A percentile compares a stretch with the other conserved stretches of the same genome.
These are phyloP conservation scores for Cyclotella atomus DNA, from an alignment of 108 stramenopile species.

Conservation along the genomic window DNA sequence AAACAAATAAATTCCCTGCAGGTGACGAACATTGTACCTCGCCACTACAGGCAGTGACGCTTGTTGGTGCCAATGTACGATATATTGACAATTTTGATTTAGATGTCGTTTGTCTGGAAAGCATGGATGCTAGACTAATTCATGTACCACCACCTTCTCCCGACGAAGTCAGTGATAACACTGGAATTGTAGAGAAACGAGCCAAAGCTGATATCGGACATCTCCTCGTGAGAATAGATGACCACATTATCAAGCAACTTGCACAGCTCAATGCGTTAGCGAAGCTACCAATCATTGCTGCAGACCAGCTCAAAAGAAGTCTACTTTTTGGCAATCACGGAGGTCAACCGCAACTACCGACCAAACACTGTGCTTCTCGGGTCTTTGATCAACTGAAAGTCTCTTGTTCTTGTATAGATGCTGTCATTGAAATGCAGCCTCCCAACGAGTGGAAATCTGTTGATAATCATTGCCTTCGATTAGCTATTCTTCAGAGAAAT, in stretches of 20 bases:
- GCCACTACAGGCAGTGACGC: not conserved
- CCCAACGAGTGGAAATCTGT: not conserved
- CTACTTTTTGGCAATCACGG: no score
- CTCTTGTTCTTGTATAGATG: constrained; percentile 25
- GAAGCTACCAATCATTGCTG: constrained; percentile 2
- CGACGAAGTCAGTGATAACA: no score
- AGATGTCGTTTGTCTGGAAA: constrained; percentile 26
- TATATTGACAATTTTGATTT: constrained; percentile 3
- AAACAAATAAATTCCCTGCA: not conserved
- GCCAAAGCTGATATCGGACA: not conserved
- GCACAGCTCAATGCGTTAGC: constrained; percentile 4
- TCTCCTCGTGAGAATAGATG: constrained; percentile 3
- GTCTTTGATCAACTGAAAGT: constrained; percentile 19
- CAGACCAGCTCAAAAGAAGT: constrained; percentile 9
- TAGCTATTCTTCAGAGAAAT: constrained; percentile 20
- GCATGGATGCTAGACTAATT: constrained; percentile 21
- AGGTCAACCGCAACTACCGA: not conserved
- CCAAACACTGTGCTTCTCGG: not conserved
- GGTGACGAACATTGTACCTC: not conserved
- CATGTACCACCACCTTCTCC: not conserved
- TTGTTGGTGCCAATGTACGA: constrained; percentile 6
- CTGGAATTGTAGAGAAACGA: no score
- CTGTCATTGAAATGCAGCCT: constrained; percentile 29
- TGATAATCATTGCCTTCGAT: constrained; percentile 12
- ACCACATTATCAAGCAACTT: not conserved